Evolutionary conservation across 1,284 basidiomycete species (phyloP), one percentile per base, ranked within the genome.

Genomic region (Ganoderma sinense): DNA sequence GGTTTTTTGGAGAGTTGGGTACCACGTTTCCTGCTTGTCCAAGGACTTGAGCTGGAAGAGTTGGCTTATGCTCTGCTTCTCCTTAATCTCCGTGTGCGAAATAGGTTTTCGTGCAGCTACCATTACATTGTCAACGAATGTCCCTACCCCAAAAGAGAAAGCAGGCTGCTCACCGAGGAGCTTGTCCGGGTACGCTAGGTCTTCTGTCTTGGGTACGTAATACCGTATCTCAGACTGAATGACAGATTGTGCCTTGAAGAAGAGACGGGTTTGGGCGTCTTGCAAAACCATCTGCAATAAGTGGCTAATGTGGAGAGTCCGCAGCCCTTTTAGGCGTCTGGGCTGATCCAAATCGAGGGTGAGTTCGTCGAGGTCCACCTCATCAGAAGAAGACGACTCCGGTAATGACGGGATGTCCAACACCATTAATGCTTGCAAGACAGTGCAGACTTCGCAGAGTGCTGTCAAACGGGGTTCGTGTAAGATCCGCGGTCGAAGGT

Each of bases 401-500:
- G 78, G 77, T 43, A 83, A 63, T 36, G 82, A 82, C 0, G 86
- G 84, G 26, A 91, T 83, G 76, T 97, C 95, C 43, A 96, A 89
- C 2, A 97, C 94, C 94, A 98, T 97, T 55, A 98, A 85, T 0
- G 96, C 96, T 80, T 97, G 94, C 1, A 98, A 85, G 26, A 98
- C 95, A 0, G 95, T 97, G 84, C 96, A 98, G 39, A 98, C 94
- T 80, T 97, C 94, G 77, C 96, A 97, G 1, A 98, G 89, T 0
- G 91, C 91, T 1, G 92, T 92, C 60, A 98, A 88, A 6, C 92
- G 90, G 0, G 92, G 91, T 78, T 98, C 97, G 76, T 98, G 96
- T 1, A 98, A 87, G 74, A 98, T 97, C 7, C 96, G 91, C 5
- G 97, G 97, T 1, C 97, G 92, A 3, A 98, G 88, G 74, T 97